A percentile compares a stretch with the other conserved stretches of the same genome.
Conservation (phyloP, 768 basidiomycete genomes). For the Clavaria fumosa region DNA sequence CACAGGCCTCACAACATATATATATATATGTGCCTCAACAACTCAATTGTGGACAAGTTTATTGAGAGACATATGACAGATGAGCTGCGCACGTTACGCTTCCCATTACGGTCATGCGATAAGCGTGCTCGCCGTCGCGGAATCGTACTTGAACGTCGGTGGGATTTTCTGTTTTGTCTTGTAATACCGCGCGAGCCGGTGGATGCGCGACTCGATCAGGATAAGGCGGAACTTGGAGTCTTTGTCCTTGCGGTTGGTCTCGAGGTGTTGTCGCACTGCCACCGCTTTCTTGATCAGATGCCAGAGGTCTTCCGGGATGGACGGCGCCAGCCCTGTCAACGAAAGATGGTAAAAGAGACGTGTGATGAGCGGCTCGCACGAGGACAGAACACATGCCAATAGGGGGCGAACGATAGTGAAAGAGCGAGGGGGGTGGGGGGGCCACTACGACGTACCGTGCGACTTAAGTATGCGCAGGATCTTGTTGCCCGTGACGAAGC, state of each 20-base stretch:
- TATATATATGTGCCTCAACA: too few species aligned
- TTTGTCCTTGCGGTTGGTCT: conserved; percentile 97
- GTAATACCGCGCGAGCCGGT: conserved; percentile 95
- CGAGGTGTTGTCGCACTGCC: conserved; percentile 95
- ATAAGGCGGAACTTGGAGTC: conserved; percentile 93
- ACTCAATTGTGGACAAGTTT: too few species aligned
- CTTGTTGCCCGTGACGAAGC: conserved; percentile 98
- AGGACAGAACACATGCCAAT: not conserved
- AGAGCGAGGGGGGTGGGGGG: not conserved
- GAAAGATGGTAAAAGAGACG: conserved; percentile 34
- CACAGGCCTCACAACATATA: too few species aligned
- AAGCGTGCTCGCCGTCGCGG: conserved; percentile 84
- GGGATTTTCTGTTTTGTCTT: conserved; percentile 96
- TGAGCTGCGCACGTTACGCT: too few species aligned
- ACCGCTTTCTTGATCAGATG: conserved; percentile 99
- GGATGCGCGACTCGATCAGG: conserved; percentile 97
- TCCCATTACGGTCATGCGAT: conserved; percentile 42
- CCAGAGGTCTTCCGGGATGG: conserved; percentile 98
- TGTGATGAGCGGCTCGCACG: conserved; percentile 9
- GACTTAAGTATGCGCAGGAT: conserved; percentile 96
- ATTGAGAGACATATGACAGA: too few species aligned
- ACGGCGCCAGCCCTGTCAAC: conserved; percentile 83
- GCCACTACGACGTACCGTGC: conserved; percentile 60
- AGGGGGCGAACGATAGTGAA: conserved; percentile 16
- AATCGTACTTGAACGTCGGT: conserved; percentile 98